Evolutionary conservation across 495 filamentous ascomycete genomes (phyloP).

Genomic region (Bacidia gigantensis): DNA sequence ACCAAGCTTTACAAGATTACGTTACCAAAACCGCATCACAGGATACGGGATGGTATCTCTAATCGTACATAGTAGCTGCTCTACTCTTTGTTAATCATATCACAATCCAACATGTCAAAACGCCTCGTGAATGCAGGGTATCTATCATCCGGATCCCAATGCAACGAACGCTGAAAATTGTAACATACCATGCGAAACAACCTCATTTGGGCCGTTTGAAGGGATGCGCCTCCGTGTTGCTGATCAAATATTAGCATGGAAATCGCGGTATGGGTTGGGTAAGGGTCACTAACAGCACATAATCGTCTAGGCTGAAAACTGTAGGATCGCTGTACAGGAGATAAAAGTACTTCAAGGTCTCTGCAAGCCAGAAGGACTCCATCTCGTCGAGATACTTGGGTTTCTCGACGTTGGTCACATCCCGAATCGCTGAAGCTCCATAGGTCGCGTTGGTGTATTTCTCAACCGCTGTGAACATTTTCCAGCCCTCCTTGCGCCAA

Average conservation of each 20-base stretch:
- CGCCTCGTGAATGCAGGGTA: background rate
- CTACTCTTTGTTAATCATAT: background rate
- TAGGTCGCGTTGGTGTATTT: slow-evolving; percentile 48
- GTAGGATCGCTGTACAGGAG: slow-evolving; percentile 57
- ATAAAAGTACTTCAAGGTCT: slow-evolving; percentile 76
- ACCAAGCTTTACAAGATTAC: too few species aligned
- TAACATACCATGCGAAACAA: background rate
- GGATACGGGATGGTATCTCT: too few species aligned
- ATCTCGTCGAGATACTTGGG: slow-evolving; percentile 31
- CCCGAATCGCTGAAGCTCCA: slow-evolving; percentile 60
- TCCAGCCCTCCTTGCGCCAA: slow-evolving; percentile 82
- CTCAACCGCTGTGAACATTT: slow-evolving; percentile 70
- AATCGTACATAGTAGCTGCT: too few species aligned
- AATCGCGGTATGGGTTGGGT: background rate
- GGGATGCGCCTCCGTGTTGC: slow-evolving; percentile 44
- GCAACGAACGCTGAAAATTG: background rate
- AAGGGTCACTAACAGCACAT: slow-evolving; percentile 47
- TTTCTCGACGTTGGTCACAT: slow-evolving; percentile 46
- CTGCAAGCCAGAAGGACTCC: slow-evolving; percentile 56
- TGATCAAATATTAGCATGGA: slow-evolving; percentile 13
- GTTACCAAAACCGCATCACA: too few species aligned
- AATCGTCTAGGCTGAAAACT: slow-evolving; percentile 70
- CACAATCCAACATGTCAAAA: background rate
- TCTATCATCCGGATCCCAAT: background rate
- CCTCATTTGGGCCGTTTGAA: slow-evolving; percentile 36